These are phyloP conservation scores for Botrytis pseudocinerea DNA, from an alignment of 2,329 filamentous ascomycete genomes.

Conservation along the genomic window DNA sequence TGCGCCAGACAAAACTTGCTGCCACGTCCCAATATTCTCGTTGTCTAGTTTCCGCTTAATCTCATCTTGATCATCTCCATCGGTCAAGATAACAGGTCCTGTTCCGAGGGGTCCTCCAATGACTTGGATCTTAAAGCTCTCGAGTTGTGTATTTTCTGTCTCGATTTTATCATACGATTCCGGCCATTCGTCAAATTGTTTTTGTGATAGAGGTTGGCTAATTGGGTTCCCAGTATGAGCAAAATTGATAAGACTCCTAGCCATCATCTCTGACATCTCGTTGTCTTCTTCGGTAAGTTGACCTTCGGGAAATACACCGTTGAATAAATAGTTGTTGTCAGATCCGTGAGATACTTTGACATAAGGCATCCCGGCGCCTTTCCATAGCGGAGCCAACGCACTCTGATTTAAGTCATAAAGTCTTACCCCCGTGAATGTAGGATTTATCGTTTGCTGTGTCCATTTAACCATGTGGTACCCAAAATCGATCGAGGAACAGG, in stretches of 20 bases:
- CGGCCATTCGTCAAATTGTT: slow-evolving; percentile 3
- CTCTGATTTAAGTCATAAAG: slow-evolving; percentile 18
- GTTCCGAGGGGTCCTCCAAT: slow-evolving; percentile 11
- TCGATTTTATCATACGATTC: background rate
- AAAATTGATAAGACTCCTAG: slow-evolving; percentile 7
- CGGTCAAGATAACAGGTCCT: background rate
- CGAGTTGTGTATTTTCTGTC: background rate
- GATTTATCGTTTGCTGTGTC: background rate
- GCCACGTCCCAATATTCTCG: background rate
- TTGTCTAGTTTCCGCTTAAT: background rate
- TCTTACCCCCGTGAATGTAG: background rate
- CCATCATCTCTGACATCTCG: background rate
- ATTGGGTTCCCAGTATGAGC: slow-evolving; percentile 9
- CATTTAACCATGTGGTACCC: slow-evolving; percentile 16
- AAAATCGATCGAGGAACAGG: slow-evolving; percentile 17
- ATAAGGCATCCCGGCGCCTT: slow-evolving; percentile 21
- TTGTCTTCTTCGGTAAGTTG: slow-evolving; percentile 5
- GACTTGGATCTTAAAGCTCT: background rate
- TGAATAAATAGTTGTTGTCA: slow-evolving; percentile 27
- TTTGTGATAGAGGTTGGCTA: background rate
- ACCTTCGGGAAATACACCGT: slow-evolving; percentile 24
- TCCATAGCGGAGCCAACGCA: slow-evolving; percentile 17
- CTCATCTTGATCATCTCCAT: background rate
- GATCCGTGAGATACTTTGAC: slow-evolving; percentile 22
- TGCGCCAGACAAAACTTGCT: background rate